A percentile compares a stretch with the other conserved stretches of the same genome.
Conservation (phyloP, 768 basidiomycete genomes). For the Pilatotrama ljubarskyi region DNA sequence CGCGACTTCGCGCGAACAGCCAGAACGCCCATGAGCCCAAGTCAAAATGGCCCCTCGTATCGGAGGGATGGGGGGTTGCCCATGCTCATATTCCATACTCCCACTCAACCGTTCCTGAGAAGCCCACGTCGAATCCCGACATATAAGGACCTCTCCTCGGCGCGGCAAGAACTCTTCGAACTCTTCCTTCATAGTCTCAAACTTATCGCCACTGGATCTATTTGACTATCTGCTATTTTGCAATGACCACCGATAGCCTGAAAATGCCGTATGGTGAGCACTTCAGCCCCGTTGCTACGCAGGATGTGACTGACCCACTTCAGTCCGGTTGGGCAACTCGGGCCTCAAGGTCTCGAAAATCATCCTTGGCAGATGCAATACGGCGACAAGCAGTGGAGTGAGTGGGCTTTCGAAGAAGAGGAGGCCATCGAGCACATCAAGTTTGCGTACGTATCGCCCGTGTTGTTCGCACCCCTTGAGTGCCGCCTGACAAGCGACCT, state of each 20-base stretch:
- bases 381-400: slow-evolving; percentile 31
- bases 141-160: too few relatives aligned
- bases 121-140: too few relatives aligned
- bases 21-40: too few relatives aligned
- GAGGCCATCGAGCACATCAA: slow-evolving; percentile 41
- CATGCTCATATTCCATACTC: too few relatives aligned
- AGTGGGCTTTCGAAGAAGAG: slow-evolving; percentile 40
- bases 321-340: slow-evolving; percentile 24
- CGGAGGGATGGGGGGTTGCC: too few relatives aligned
- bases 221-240: not conserved
- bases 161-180: too few relatives aligned
- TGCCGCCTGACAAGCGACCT: slow-evolving; percentile 32
- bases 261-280: slow-evolving; percentile 18
- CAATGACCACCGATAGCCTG: too few relatives aligned
- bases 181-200: too few relatives aligned
- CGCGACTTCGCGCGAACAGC: too few relatives aligned
- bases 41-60: too few relatives aligned
- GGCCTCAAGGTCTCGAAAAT: slow-evolving; percentile 41
- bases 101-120: too few relatives aligned
- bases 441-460: slow-evolving; percentile 33
- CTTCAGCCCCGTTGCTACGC: not conserved
- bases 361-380: slow-evolving; percentile 39
- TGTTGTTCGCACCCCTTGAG: not conserved
- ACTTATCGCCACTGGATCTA: not conserved
- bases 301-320: not conserved